Conservation (phyloP, 1,139 yeast genomes). For the Suhomyces choctaworum region DNA sequence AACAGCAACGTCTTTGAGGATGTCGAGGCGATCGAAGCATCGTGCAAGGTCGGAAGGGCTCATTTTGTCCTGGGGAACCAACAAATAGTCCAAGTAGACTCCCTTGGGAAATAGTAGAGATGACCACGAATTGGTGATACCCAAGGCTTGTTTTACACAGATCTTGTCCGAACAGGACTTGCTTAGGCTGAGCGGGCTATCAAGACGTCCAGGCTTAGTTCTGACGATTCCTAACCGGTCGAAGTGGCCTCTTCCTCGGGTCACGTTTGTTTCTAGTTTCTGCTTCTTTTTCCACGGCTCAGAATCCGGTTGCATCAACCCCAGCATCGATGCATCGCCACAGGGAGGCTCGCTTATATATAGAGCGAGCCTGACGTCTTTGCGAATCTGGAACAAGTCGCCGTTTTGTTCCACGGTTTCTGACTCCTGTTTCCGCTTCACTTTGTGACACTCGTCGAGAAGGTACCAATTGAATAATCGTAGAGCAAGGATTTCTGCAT, state of each 20-base stretch:
- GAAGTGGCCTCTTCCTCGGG: constrained; percentile 68
- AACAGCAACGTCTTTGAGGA: neutral
- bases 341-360: constrained; percentile 86
- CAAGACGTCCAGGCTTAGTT: constrained; percentile 88
- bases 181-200: constrained; percentile 66
- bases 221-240: constrained; percentile 63
- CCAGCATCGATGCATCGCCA: constrained; percentile 79
- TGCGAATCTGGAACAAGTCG: constrained; percentile 28
- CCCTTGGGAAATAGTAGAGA: constrained; percentile 41
- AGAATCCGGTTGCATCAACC: constrained; percentile 16
- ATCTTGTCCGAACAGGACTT: constrained; percentile 90
- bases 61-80: constrained; percentile 46
- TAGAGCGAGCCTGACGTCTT: constrained; percentile 49
- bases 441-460: constrained; percentile 26
- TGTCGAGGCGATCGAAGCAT: constrained; percentile 39
- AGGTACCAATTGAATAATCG: constrained; percentile 62
- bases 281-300: constrained; percentile 15
- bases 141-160: constrained; percentile 60
- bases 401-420: constrained; percentile 23
- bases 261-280: constrained; percentile 7
- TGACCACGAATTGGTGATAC: constrained; percentile 56
- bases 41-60: constrained; percentile 44
- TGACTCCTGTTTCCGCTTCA: constrained; percentile 8
- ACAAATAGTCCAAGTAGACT: constrained; percentile 53
- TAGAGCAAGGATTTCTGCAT: constrained; percentile 79